These are phyloP conservation scores for Mycena latifolia DNA, from an alignment of 768 basidiomycete species.

Conservation along the genomic window DNA sequence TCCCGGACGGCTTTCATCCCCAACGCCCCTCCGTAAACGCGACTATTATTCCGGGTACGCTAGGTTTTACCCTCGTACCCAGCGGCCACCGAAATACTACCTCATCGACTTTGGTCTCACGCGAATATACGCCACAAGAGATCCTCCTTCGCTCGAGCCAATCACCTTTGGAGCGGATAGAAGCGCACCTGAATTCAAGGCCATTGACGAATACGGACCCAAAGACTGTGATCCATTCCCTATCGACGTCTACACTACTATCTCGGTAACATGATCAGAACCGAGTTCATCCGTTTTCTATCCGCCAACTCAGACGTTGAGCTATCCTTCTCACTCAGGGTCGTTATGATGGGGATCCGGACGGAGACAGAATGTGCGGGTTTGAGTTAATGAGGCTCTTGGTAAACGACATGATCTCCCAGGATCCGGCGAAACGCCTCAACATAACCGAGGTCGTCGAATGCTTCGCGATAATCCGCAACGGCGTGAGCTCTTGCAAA, in stretches of 20 bases:
- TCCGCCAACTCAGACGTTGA: background rate
- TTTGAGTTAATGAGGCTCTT: constrained; percentile 48
- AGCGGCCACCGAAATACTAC: constrained; percentile 46
- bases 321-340: background rate
- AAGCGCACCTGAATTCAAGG: constrained; percentile 14
- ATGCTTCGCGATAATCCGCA: constrained; percentile 42
- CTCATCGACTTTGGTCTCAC: constrained; percentile 54
- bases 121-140: constrained; percentile 38
- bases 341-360: background rate
- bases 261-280: constrained; percentile 2
- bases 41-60: constrained; percentile 6
- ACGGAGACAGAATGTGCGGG: background rate
- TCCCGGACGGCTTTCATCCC: background rate
- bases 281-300: background rate
- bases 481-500: background rate
- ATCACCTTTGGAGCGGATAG: constrained; percentile 55
- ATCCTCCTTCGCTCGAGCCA: constrained; percentile 40
- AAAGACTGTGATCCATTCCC: constrained; percentile 54
- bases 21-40: constrained; percentile 3
- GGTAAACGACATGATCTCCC: constrained; percentile 46
- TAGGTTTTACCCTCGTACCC: constrained; percentile 36
- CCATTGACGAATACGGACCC: constrained; percentile 32
- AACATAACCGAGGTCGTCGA: constrained; percentile 43
- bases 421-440: constrained; percentile 47
- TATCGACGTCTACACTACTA: constrained; percentile 59